phyloP scores from a whole-genome alignment of 192 early-diverging fungal genomes.

The Phycomyces nitens region DNA sequence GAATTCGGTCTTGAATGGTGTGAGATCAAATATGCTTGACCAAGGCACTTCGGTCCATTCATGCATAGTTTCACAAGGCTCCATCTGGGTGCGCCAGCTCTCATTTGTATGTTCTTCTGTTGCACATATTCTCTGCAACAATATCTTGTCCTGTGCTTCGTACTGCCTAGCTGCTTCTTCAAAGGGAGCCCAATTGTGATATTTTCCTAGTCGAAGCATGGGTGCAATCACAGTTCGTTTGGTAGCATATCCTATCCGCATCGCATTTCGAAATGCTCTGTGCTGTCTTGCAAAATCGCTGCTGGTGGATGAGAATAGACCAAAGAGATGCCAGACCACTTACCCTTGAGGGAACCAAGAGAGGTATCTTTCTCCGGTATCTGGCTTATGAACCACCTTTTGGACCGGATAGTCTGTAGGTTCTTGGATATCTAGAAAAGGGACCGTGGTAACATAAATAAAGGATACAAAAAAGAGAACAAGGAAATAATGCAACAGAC shows the following conservation, averaged over 20 bases:
- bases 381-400: not conserved
- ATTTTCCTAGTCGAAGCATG: conserved; percentile 16
- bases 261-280: conserved; percentile 26
- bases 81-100: conserved; percentile 2
- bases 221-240: conserved; percentile 21
- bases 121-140: not conserved
- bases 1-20: conserved; percentile 11
- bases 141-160: conserved; percentile 1
- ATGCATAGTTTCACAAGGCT: conserved; percentile 11
- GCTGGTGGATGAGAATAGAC: not conserved
- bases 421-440: not conserved
- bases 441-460: conserved; percentile 1
- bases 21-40: conserved; percentile 25
- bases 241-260: conserved; percentile 14
- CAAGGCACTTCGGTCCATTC: conserved; percentile 27
- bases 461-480: not conserved
- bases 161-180: conserved; percentile 8
- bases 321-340: not conserved
- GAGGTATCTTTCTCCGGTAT: not conserved
- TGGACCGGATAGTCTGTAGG: not conserved
- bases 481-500: not conserved
- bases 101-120: not conserved
- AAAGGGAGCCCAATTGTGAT: conserved; percentile 13
- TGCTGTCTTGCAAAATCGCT: conserved; percentile 25
- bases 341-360: conserved; percentile 4